Conservation (phyloP, 1,284 basidiomycete genomes). For the Ganoderma multipileum region DNA sequence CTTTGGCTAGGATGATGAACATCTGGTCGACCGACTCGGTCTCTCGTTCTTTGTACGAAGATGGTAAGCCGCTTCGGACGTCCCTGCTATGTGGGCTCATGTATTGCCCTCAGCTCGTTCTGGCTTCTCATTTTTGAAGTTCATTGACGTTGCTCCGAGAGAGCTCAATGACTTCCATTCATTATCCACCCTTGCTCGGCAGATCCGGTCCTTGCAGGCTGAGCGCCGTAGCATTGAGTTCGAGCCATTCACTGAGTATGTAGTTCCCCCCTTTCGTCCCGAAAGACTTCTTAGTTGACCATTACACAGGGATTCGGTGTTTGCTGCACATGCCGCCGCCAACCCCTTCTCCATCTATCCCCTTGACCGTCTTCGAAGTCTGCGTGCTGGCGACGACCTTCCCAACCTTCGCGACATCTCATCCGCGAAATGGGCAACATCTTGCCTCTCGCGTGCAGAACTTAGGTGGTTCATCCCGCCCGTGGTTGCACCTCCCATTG, state of each 20-base stretch:
- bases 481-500: conserved; percentile 86
- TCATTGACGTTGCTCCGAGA: conserved; percentile 67
- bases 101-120: conserved; percentile 32
- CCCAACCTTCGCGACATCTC: conserved; percentile 72
- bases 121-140: conserved; percentile 81
- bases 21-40: conserved; percentile 93
- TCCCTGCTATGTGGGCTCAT: conserved; percentile 2
- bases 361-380: conserved; percentile 43
- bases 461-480: conserved; percentile 86
- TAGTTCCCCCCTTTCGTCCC: conserved; percentile 24
- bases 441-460: conserved; percentile 81
- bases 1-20: conserved; percentile 80
- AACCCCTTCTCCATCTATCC: conserved; percentile 42
- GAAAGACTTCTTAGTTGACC: conserved; percentile 1
- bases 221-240: conserved; percentile 52
- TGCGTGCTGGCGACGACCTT: conserved; percentile 51
- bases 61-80: conserved; percentile 51
- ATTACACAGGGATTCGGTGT: conserved; percentile 58
- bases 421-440: conserved; percentile 67
- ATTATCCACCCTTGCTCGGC: conserved; percentile 61
- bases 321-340: conserved; percentile 53
- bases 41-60: conserved; percentile 69
- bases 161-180: conserved; percentile 71
- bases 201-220: conserved; percentile 54
- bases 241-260: conserved; percentile 55